Evolutionary conservation across 176 grass and related monocot genomes (phyloP), one percentile per base, ranked within the genome.

Genomic region (Alopecurus myosuroides): DNA sequence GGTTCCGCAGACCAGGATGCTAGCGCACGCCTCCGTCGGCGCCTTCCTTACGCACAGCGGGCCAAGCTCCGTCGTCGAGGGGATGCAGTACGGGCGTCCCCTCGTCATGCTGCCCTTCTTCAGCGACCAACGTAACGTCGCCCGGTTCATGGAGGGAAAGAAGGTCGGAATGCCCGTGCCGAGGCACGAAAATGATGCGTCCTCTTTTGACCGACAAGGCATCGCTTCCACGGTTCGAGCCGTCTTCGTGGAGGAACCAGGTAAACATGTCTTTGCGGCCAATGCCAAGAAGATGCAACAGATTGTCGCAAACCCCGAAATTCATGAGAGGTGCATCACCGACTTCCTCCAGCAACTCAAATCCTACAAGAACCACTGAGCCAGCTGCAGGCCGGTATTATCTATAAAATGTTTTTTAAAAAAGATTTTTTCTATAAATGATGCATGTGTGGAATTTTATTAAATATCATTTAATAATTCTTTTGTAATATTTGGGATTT

Each of bases 31-130:
- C 15, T 78, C 86, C 0, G 68, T 90, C 0, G 82, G 82, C 45
- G 92, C 52, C 4, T 94, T 91, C 87, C 41, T 89, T 2, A 89
- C 89, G 14, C 89, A 89, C 63, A 85, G 89, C 25, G 89, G 89
- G 0, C 84, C 80, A 70, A 79, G 76, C 23, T 58, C 56, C 56
- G 56, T 25, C 23, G 13, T 58, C 56, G 56, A 58, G 56, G 56
- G 56, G 56, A 58, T 58, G n/a, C 56, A 58, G 56, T 58, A 58
- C 13, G 56, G 56, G 56, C 56, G 26, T 23, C 56, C 56, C 22
- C 56, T 58, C 56, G 2, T 58, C 56, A 58, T 58, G 56, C 56
- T 58, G 56, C 56, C 56, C n/a, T 58, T 58, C 56, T 58, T 58
- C 56, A 11, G 56, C 4, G 56, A 58, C 56, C 56, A 58, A 2